Base-by-base conservation (phyloP, 1,139 yeast species). In the Saccharomyces hybrid region DNA sequence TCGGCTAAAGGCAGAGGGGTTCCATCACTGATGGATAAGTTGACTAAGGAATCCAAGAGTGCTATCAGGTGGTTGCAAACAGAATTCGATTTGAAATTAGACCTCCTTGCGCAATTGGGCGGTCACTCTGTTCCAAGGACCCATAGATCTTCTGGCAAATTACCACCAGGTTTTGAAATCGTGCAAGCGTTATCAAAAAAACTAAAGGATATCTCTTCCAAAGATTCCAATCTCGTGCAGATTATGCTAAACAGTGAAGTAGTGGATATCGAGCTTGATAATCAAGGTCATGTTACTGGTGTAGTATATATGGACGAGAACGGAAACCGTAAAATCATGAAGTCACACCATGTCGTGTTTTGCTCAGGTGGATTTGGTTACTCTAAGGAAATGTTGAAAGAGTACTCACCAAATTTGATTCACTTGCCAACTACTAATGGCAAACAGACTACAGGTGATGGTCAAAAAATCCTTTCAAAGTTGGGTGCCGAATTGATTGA, bases 121-220 rank as follows among this genome's bases (percentile, higher is more conserved):
- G 91, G 95, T 1, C 93, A 83, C 66, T 82, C 86, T 1, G 82
- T 76, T 53, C 84, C 87, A 38, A 75, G 95, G 63, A 86, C 95
- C 1, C 93, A 86, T 65, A 76, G 93, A 60, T 72, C 75, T 0
- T 63, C 69, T 8, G 88, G 88, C 8, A 82, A 80, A 78, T 78
- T 71, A 74, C 88, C 65, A 74, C 91, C 93, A 2, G 95, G 95
- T 0, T 84, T 82, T 81, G 89, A 88, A 46, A 84, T 87, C 56
- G 81, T 90, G 6, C 81, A 83, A 59, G 78, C 80, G 28, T 70
- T 86, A 54, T 75, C 82, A 57, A 82, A 82, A 56, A 75, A 75
- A 27, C 70, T 84, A 51, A 82, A 83, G 58, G 70, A 72, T 31
- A 66, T 79, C 56, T 75, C 81, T 2, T 77, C 75, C 48, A 63